These are phyloP conservation scores for Taiozyma sp. DNA, from an alignment of 1,139 yeast genomes.

Conservation along the genomic window DNA sequence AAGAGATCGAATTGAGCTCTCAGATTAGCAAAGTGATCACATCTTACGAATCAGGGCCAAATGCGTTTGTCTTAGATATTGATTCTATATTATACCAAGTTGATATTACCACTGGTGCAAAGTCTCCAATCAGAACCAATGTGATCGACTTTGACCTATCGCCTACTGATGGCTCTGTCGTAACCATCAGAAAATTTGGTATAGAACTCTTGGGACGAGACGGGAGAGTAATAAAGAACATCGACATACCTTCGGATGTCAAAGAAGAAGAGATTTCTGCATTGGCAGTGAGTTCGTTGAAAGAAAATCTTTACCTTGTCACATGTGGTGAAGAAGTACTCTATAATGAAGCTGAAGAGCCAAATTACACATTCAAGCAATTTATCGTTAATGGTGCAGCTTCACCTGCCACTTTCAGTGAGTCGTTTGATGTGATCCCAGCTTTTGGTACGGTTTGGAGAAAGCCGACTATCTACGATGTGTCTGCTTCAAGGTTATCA, in stretches of 20 bases:
- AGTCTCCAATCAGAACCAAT: constrained; percentile 11
- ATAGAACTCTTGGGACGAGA: constrained; percentile 15
- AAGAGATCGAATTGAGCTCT: constrained; percentile 1
- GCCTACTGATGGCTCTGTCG: constrained; percentile 28
- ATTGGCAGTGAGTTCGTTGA: constrained; percentile 16
- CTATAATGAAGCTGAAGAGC: constrained; percentile 15
- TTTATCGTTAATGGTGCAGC: constrained; percentile 8
- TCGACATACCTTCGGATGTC: constrained; percentile 20
- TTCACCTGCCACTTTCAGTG: constrained; percentile 21
- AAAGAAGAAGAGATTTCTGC: constrained; percentile 12
- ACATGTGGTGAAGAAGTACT: constrained; percentile 14
- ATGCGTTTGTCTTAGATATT: constrained; percentile 20
- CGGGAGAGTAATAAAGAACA: constrained; percentile 20
- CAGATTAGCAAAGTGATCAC: constrained; percentile 13
- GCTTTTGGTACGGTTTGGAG: constrained; percentile 55
- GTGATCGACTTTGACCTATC: constrained; percentile 29
- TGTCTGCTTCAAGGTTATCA: constrained; percentile 42
- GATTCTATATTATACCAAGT: constrained; percentile 15
- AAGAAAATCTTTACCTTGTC: constrained; percentile 11
- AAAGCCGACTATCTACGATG: constrained; percentile 43
- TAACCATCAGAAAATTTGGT: constrained; percentile 14
- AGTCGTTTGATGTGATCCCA: constrained; percentile 49
- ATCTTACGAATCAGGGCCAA: constrained; percentile 12
- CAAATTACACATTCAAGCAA: constrained; percentile 13
- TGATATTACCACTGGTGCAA: constrained; percentile 5